Percentiles rank a stretch among this genome's conserved stretches.
These are phyloP conservation scores for Lasiodiplodia hormozganensis DNA, from an alignment of 2,329 filamentous ascomycete genomes.

Conservation along the genomic window DNA sequence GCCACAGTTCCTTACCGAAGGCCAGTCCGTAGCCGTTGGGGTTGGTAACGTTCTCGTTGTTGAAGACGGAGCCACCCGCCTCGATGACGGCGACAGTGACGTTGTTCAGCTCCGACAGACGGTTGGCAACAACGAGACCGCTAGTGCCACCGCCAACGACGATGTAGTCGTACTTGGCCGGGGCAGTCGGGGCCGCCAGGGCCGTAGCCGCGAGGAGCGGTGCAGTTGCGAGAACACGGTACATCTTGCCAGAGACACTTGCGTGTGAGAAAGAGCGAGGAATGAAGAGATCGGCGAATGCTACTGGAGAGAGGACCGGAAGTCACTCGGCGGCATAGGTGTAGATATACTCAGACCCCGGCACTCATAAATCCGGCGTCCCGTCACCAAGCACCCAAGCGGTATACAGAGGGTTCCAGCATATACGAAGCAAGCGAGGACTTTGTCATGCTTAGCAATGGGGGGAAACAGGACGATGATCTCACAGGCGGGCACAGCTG, in stretches of 20 bases:
- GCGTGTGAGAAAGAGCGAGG: background rate
- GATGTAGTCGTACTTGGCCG: constrained; percentile 37
- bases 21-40: constrained; percentile 36
- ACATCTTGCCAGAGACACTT: constrained; percentile 14
- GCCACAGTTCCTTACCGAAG: constrained; percentile 24
- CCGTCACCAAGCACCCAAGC: constrained; percentile 1
- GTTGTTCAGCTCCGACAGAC: constrained; percentile 36
- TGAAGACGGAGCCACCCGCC: constrained; percentile 40
- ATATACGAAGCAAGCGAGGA: constrained; percentile 9
- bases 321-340: background rate
- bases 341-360: background rate
- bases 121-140: constrained; percentile 40
- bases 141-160: constrained; percentile 39
- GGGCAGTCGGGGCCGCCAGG: constrained; percentile 24
- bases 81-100: constrained; percentile 43
- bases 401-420: constrained; percentile 17
- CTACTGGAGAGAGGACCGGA: background rate
- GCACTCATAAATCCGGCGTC: background rate
- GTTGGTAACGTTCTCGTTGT: constrained; percentile 42
- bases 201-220: constrained; percentile 28
- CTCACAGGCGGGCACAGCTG: background rate
- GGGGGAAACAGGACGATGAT: background rate
- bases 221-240: constrained; percentile 22
- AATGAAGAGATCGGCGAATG: background rate
- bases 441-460: constrained; percentile 27